A percentile compares a stretch with the other conserved stretches of the same genome.
phyloP scores from a whole-genome alignment of 1,139 yeast genomes.

The Nakaseomyces delphensis region DNA sequence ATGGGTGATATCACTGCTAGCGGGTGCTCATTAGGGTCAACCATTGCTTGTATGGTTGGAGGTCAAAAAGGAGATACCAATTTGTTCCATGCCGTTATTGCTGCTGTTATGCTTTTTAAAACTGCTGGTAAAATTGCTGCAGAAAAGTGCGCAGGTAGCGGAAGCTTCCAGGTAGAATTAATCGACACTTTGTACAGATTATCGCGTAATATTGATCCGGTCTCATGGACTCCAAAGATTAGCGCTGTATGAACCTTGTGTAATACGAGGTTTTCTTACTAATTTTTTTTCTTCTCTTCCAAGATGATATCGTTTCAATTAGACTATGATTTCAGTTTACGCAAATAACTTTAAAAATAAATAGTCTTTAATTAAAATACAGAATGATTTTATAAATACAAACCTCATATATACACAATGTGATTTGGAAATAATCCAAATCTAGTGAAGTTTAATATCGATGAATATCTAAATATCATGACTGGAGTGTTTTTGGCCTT shows the following conservation, averaged over 20 bases:
- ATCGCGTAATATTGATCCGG: constrained; percentile 20
- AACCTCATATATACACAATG: constrained; percentile 1
- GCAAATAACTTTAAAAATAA: constrained; percentile 3
- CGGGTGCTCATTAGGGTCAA: constrained; percentile 79
- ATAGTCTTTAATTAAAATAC: too few relatives aligned
- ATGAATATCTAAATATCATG: neutral
- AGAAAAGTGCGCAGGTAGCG: constrained; percentile 23
- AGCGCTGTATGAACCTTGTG: neutral
- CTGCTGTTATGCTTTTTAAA: constrained; percentile 58
- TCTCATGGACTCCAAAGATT: constrained; percentile 19
- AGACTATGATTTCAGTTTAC: too few relatives aligned
- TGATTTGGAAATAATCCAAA: neutral
- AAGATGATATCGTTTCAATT: too few relatives aligned
- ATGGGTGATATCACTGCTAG: constrained; percentile 81
- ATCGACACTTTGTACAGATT: constrained; percentile 27
- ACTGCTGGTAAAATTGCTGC: constrained; percentile 53
- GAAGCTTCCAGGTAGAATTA: constrained; percentile 25
- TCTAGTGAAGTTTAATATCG: neutral
- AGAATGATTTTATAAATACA: constrained; percentile 1
- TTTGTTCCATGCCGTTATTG: constrained; percentile 42
- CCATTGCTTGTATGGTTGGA: constrained; percentile 53
- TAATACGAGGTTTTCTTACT: too few relatives aligned
- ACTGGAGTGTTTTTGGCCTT: neutral
- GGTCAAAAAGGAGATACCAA: constrained; percentile 33
- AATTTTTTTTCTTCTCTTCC: neutral